phyloP scores from a whole-genome alignment of 306 rosid species.

The Herpetospermum pedunculosum region DNA sequence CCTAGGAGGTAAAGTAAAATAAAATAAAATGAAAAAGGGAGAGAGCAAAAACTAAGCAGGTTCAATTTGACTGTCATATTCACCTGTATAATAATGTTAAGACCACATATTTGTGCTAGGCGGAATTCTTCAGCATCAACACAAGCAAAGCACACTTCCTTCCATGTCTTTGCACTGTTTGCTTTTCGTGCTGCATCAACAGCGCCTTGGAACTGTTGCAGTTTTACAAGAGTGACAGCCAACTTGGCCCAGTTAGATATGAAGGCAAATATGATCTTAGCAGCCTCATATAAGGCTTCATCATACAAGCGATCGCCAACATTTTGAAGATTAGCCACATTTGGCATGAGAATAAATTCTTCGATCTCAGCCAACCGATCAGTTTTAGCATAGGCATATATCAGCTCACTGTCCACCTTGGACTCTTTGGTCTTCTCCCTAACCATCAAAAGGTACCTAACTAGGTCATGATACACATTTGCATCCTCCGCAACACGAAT shows the following conservation, averaged over 20 bases:
- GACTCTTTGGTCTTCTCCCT: constrained; percentile 92
- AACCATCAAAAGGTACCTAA: constrained; percentile 92
- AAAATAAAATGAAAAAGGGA: neutral
- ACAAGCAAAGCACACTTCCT: constrained; percentile 98
- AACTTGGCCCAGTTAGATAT: constrained; percentile 99
- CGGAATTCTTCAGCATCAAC: constrained; percentile 99
- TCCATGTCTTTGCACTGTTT: constrained; percentile 98
- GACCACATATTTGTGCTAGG: constrained; percentile 97
- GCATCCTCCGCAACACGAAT: constrained; percentile 74
- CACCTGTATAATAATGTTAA: constrained; percentile 95
- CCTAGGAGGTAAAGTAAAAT: neutral
- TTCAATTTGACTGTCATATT: neutral
- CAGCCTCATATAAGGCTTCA: constrained; percentile 93
- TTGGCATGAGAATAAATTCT: constrained; percentile 96
- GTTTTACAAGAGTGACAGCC: constrained; percentile 87
- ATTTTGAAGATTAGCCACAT: constrained; percentile 94
- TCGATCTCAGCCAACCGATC: constrained; percentile 94
- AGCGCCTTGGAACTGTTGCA: constrained; percentile 94
- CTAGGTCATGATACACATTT: constrained; percentile 84
- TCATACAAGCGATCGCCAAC: constrained; percentile 94
- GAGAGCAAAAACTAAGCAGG: neutral
- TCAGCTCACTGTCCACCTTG: constrained; percentile 97
- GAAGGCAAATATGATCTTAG: constrained; percentile 83
- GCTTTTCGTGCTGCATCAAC: constrained; percentile 99
- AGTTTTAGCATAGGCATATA: constrained; percentile 96